Evolutionary conservation across 768 basidiomycete species (phyloP), one percentile per base, ranked within the genome.

Genomic region (Amanita exitialis): DNA sequence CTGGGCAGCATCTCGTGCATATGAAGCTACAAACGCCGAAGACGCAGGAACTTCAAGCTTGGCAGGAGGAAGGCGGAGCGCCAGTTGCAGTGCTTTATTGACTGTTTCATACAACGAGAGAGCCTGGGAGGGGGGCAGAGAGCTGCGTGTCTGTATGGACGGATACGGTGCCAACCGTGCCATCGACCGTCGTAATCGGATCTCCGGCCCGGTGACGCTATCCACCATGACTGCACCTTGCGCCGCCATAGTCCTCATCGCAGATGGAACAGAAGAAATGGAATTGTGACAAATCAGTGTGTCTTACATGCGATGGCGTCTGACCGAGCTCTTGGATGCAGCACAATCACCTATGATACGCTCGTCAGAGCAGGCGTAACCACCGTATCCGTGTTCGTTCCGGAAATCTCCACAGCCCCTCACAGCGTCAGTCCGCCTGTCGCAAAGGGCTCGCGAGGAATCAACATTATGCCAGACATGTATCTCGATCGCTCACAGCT

Each of bases 221-320:
- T 15, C 18, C 6, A 28, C 25, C 43, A 28, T 47, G 32, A 44
- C 16, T n/a, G n/a, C n/a, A n/a, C n/a, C n/a, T n/a, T n/a, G n/a
- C 8, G 78, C 80, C 34, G 89, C 84, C 5, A 69, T 89, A 18
- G 73, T 91, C 43, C 69, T 91, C 20, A 76, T 91, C 23, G 83
- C 88, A 15, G 76, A 90, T 60, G 89, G 89, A 10, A 90, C 89
- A 1, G 89, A 91, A 62, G 89, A 91, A 67, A 90, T 89, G 82
- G 88, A 90, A 65, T 90, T 90, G 88, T 86, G 80, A 27, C 12
- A 35, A n/a, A 27, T 49, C 32, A 27, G 34, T 42, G 34, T 41
- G 20, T 4, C 16, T 32, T 34, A 6, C 7, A 20, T 23, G 18
- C 7, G 16, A 38, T 21, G 21, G 43, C 32, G 36, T 5, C 21